Evolutionary conservation across 1,139 yeast genomes (phyloP), one percentile per base, ranked within the genome.

Genomic region (Yamadazyma diddensiae): DNA sequence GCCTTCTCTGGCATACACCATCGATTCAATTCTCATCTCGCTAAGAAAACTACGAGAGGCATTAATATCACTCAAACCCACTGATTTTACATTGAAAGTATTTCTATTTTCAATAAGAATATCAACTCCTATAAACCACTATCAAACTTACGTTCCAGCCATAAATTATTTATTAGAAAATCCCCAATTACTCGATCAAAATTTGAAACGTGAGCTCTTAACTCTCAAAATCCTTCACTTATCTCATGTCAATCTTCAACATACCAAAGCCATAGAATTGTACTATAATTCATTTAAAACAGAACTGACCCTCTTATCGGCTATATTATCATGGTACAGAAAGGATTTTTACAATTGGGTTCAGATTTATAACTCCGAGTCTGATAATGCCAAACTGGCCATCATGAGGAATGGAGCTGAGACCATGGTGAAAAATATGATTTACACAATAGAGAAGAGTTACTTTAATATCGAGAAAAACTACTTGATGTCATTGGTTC

Each of bases 111-210:
- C 82, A 0, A 60, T 73, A 4, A 49, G 79, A 29, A 57, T 74
- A 3, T 56, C 79, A 0, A 54, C 74, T 0, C 55, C 65, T 4
- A 51, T 69, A 4, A 77, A 77, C 3, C 75, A 73, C 41, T 71
- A 73, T 43, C 79, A 76, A 39, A 72, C 83, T 1, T 79, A 77
- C 43, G 41, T 78, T 1, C 82, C 84, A 1, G 62, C 79, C 30
- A 69, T 76, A 6, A 52, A 52, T 25, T 69, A 65, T 42, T 50
- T 76, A 9, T 50, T 76, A 13, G 38, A 40, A 1, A 35, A 38
- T 9, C 27, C 40, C 6, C 24, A 18, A 6, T 32, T 57, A 1
- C 46, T 74, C 14, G 39, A 45, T 1, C 30, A 37, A 0, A 36
- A 38, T 0, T 80, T 76, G 35, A 31, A 49, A 2, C 48, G 55